These are phyloP conservation scores for Triangularia verruculosa DNA, from an alignment of 2,329 filamentous ascomycete species.

Conservation along the genomic window DNA sequence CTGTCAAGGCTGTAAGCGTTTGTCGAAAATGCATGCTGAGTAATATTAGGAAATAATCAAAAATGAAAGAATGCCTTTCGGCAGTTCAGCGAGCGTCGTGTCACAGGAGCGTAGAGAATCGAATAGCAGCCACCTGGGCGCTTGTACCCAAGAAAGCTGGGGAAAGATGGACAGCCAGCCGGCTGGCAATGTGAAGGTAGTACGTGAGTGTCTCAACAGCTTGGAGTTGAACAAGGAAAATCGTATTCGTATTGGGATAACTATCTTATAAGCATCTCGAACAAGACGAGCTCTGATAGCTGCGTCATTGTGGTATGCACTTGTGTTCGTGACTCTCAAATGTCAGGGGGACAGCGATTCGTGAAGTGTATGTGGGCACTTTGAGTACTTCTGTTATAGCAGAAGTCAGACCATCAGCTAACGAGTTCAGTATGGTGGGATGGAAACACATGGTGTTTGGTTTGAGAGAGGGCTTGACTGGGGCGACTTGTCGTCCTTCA, in stretches of 20 bases:
- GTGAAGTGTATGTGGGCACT: neutral
- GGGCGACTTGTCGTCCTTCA: neutral
- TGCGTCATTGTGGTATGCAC: conserved; percentile 1
- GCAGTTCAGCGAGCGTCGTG: conserved; percentile 8
- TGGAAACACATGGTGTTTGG: neutral
- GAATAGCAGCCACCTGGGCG: conserved; percentile 27
- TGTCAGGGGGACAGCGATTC: neutral
- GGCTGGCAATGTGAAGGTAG: neutral
- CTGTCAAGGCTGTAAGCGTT: conserved; percentile 31
- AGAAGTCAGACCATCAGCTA: neutral
- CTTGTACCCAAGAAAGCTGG: conserved; percentile 5
- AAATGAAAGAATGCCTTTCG: conserved; percentile 9
- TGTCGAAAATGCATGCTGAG: conserved; percentile 30
- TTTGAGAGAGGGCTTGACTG: neutral
- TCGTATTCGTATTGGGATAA: neutral
- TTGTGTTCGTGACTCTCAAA: neutral
- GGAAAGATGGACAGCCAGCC: conserved; percentile 1
- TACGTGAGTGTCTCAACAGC: neutral
- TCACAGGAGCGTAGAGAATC: conserved; percentile 19
- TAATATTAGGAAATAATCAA: conserved; percentile 6
- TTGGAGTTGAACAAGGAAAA: neutral
- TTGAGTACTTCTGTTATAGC: neutral
- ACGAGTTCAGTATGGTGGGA: neutral
- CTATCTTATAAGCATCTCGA: neutral
- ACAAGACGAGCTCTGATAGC: neutral